Base-by-base conservation (phyloP, 495 filamentous ascomycete species). In the Opeltia flavorubescens region DNA sequence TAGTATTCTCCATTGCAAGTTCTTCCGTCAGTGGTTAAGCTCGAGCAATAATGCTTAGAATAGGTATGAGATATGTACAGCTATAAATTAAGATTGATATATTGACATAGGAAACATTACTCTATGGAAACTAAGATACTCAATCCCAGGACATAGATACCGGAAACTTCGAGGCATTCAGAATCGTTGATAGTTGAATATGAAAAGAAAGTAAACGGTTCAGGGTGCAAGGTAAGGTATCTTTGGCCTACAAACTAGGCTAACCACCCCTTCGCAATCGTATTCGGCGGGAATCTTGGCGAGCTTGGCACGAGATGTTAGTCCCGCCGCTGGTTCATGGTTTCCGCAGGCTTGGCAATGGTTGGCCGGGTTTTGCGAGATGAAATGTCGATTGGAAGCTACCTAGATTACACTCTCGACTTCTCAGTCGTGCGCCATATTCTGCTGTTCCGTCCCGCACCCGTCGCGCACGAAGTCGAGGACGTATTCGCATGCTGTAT, bases 1-100 rank as follows among this genome's bases (percentile, higher is more conserved):
- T 76, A 29, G 51, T 43, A 42, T 66, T 55, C 27, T 62, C 60
- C 71, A 72, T 76, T 40, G 36, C 56, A 30, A 41, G n/a, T n/a
- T n/a, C n/a, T n/a, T n/a, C n/a, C n/a, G n/a, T n/a, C n/a, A n/a
- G n/a, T n/a, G n/a, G n/a, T n/a, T n/a, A n/a, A n/a, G n/a, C n/a
- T n/a, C n/a, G n/a, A n/a, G n/a, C n/a, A n/a, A n/a, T n/a, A n/a
- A n/a, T n/a, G n/a, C n/a, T n/a, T n/a, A n/a, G n/a, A n/a, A n/a
- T n/a, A n/a, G n/a, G n/a, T n/a, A n/a, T n/a, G n/a, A n/a, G n/a
- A n/a, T n/a, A n/a, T n/a, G n/a, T n/a, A n/a, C n/a, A n/a, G n/a
- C n/a, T n/a, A n/a, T n/a, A n/a, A n/a, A n/a, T n/a, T n/a, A n/a
- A n/a, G n/a, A n/a, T n/a, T n/a, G n/a, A n/a, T n/a, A n/a, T n/a